Percentiles rank a stretch among this genome's conserved stretches.
phyloP scores from a whole-genome alignment of 305 asterid species.

The Petunia hybrid region DNA sequence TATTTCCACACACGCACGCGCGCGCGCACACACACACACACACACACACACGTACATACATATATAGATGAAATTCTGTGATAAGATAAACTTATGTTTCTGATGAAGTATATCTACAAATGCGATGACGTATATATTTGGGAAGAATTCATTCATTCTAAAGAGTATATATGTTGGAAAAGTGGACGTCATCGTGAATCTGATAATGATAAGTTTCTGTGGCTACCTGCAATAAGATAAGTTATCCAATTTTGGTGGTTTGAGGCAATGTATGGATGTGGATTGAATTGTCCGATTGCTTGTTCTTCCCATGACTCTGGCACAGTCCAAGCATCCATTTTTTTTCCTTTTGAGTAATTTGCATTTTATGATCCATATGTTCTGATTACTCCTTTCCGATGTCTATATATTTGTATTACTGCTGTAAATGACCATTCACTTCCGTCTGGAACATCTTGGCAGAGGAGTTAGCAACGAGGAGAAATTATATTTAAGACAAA shows the following conservation, averaged over 20 bases:
- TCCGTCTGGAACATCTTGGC: constrained; percentile 40
- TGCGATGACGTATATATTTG: neutral
- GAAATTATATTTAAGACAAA: constrained; percentile 82
- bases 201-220: constrained; percentile 1
- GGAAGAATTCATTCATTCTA: neutral
- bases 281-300: constrained; percentile 26
- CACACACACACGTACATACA: no score
- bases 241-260: constrained; percentile 10
- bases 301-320: constrained; percentile 21
- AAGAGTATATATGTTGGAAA: neutral
- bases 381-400: constrained; percentile 1
- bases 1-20: neutral
- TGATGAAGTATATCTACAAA: neutral
- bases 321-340: neutral
- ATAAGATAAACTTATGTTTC: neutral
- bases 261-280: constrained; percentile 3
- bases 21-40: no score
- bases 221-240: neutral
- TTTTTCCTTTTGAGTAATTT: neutral
- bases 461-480: constrained; percentile 91
- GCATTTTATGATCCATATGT: constrained; percentile 24
- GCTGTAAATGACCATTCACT: constrained; percentile 19
- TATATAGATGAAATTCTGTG: constrained; percentile 6
- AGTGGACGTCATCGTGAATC: neutral
- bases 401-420: constrained; percentile 15